phyloP scores from a whole-genome alignment of 768 basidiomycete genomes.

The Podaxis sp. region DNA sequence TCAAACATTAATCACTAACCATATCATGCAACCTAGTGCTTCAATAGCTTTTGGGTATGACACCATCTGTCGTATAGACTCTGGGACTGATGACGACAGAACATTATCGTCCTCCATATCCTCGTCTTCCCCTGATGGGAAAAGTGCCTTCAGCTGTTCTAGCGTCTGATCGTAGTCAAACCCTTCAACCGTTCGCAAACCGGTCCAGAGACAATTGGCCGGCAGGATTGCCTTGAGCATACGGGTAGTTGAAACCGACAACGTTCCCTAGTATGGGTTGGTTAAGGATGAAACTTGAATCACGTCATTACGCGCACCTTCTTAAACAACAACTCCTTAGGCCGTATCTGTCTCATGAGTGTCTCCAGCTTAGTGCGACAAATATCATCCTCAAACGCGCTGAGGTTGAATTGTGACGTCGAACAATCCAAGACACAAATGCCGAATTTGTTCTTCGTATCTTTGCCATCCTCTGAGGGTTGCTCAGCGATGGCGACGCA shows the following conservation, averaged over 20 bases:
- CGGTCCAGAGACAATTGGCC: constrained; percentile 84
- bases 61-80: constrained; percentile 73
- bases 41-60: constrained; percentile 69
- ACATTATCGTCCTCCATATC: constrained; percentile 36
- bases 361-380: constrained; percentile 94
- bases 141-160: constrained; percentile 65
- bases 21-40: constrained; percentile 89
- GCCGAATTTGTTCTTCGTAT: constrained; percentile 65
- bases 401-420: constrained; percentile 93
- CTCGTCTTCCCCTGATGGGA: constrained; percentile 46
- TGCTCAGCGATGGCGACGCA: constrained; percentile 87
- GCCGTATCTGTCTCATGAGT: constrained; percentile 84
- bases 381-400: constrained; percentile 87
- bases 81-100: constrained; percentile 54
- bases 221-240: constrained; percentile 82
- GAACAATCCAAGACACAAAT: constrained; percentile 91
- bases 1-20: constrained; percentile 43
- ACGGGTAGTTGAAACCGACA: constrained; percentile 81
- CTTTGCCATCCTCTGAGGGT: constrained; percentile 39
- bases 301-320: constrained; percentile 52
- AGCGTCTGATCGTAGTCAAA: constrained; percentile 72
- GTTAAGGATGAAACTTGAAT: not conserved
- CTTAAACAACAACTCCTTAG: constrained; percentile 87
- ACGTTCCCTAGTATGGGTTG: constrained; percentile 62
- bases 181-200: constrained; percentile 81